These are phyloP conservation scores for Metarhizium robertsii DNA, from an alignment of 2,329 filamentous ascomycete genomes.

Conservation along the genomic window DNA sequence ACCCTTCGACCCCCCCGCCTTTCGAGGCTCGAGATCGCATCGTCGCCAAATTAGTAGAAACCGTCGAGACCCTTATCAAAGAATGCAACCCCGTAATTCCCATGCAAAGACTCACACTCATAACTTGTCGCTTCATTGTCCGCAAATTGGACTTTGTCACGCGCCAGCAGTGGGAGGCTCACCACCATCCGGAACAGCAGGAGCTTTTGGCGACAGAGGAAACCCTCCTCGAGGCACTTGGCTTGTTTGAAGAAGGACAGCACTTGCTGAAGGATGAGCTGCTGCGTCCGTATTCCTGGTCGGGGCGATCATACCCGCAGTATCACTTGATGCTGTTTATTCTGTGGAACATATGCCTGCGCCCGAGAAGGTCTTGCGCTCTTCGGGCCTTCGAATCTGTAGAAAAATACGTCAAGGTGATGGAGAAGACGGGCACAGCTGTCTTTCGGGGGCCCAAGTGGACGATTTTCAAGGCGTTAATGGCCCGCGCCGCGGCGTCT, in stretches of 20 bases:
- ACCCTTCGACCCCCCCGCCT: not conserved
- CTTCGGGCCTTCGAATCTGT: slow-evolving; percentile 18
- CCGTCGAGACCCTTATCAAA: slow-evolving; percentile 22
- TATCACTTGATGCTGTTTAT: slow-evolving; percentile 34
- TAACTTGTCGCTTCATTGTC: slow-evolving; percentile 18
- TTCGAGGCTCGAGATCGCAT: slow-evolving; percentile 24
- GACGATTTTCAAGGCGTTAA: slow-evolving; percentile 19
- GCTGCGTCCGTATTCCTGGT: slow-evolving; percentile 27
- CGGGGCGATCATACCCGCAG: slow-evolving; percentile 29
- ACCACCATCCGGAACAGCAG: slow-evolving; percentile 11
- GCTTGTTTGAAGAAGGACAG: slow-evolving; percentile 22
- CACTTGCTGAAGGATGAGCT: slow-evolving; percentile 25
- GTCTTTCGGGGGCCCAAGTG: slow-evolving; percentile 17
- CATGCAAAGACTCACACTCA: slow-evolving; percentile 21
- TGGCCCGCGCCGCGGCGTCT: slow-evolving; percentile 18
- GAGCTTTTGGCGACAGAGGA: slow-evolving; percentile 18
- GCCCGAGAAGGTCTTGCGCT: slow-evolving; percentile 21
- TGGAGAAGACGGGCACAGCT: not conserved
- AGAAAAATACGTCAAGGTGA: slow-evolving; percentile 7
- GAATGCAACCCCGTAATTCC: slow-evolving; percentile 45
- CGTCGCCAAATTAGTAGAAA: slow-evolving; percentile 21
- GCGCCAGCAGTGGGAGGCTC: slow-evolving; percentile 17
- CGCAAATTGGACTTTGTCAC: slow-evolving; percentile 26
- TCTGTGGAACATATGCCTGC: slow-evolving; percentile 32
- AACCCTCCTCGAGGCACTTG: slow-evolving; percentile 23